Evolutionary conservation across 768 basidiomycete species (phyloP), one percentile per base, ranked within the genome.

Genomic region (Suillus occidentalis): DNA sequence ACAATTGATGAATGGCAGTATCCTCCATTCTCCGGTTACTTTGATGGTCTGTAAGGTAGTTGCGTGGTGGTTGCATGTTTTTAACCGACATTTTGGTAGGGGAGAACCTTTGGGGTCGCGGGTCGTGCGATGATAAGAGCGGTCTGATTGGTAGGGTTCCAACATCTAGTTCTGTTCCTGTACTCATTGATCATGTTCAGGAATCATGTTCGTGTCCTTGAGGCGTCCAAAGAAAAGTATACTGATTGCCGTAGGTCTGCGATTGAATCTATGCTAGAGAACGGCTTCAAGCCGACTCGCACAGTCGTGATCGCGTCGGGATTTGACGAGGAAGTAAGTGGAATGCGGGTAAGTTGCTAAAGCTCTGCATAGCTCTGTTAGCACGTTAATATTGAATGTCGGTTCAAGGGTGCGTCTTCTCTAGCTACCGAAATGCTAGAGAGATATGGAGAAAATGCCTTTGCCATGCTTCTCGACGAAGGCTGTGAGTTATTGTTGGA

Each of bases 391-490:
- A 60, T 14, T 60, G 34, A 63, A 34, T 39, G 10, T 18, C 9
- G 20, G 61, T 31, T 31, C 8, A 66, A 89, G 85, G 88, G 88
- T 36, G 88, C 87, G 4, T 75, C 72, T 6, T 67, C 71, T 12
- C 78, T 89, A 28, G 77, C 80, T 3, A 72, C 77, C 20, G 77
- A 77, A 39, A 76, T 96, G 47, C 71, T 84, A 53, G 66, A 79
- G 3, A 79, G 77, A 3, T 94, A 91, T 71, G 93, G 93, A n/a
- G 72, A 84, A 59, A 74, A 92, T 70, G 82, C 83, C 6, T 85
- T 95, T 72, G 85, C 90, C 0, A 80, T 95, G 69, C 75, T 95
- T 52, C 81, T 97, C n/a, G 94, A 97, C 71, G 94, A 97, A 81
- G 93, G 94, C 56, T 84, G 91, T 86, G 73, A 68, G 78, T 77